Base-by-base conservation (phyloP, 169 alveolate species). In the Eimeria falciformis region DNA sequence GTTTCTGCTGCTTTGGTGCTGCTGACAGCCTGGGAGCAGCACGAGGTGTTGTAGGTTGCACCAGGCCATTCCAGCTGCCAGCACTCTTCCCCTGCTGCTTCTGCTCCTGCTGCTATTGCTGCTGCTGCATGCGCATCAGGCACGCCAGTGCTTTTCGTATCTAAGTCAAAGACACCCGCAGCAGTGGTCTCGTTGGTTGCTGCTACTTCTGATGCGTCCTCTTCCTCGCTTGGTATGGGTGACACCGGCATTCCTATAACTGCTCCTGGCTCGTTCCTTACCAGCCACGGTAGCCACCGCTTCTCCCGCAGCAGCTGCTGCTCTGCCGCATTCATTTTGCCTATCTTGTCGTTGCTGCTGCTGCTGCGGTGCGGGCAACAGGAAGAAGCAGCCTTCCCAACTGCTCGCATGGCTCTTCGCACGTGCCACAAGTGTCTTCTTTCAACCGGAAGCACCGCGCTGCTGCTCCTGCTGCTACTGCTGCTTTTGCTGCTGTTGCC, bases 221-320 rank as follows among this genome's bases (percentile, higher is more conserved):
- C 40, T 33, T 33, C 40, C 40, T 33, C 40, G 40, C 40, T 33
- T 33, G 40, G 40, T 33, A 33, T 33, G 40, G 40, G 40, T 53
- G 65, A 1, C 25, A 53, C 65, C 17, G 65, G 65, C n/a, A 17
- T 53, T 53, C 25, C 65, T 53, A 3, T 21, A 53, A 53, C 81
- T 69, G 81, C 12, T 27, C 5, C n/a, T 12, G 45, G 6, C 81
- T 33, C 25, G 12, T 69, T 18, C 50, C n/a, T 40, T 3, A 69
- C 6, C n/a, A 69, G 45, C 81, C 81, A 69, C 33, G 81, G 81
- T 53, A 69, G 81, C 81, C 81, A 69, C 45, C 81, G 81, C 47
- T 69, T 69, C 47, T 62, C 73, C 73, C 73, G 73, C 33, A 17
- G 73, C 73, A 62, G 33, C 73, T 62, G 73, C 33, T 62, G 40